A percentile compares a stretch with the other conserved stretches of the same genome.
Evolutionary conservation across 176 grass and related monocot genomes (phyloP).

Genomic region (Zoysia pacifica): DNA sequence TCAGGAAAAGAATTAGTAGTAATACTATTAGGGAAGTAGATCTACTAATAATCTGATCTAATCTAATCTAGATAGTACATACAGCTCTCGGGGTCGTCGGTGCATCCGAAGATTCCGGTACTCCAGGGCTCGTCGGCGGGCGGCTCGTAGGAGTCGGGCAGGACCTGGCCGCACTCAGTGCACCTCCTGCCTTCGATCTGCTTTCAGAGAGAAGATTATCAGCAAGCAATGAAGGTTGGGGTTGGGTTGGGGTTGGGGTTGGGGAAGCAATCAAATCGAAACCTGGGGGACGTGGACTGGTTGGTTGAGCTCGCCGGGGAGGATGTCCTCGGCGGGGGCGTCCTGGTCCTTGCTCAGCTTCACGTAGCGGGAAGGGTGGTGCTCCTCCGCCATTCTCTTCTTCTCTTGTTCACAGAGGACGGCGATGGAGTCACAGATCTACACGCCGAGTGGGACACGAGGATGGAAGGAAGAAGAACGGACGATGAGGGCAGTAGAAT

Average conservation of each 20-base stretch:
- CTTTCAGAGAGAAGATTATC: not conserved
- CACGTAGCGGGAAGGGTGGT: slow-evolving; percentile 73
- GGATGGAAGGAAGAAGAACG: no score
- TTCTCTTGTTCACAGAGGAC: not conserved
- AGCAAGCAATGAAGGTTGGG: no score
- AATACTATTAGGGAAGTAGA: no score
- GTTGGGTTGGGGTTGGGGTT: no score
- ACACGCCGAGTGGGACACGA: no score
- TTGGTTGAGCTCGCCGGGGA: slow-evolving; percentile 91
- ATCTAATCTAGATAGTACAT: slow-evolving; percentile 13
- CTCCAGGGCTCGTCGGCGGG: slow-evolving; percentile 87
- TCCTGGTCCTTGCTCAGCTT: slow-evolving; percentile 96
- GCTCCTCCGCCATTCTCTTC: slow-evolving; percentile 62
- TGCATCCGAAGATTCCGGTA: slow-evolving; percentile 78
- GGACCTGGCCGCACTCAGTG: slow-evolving; percentile 71
- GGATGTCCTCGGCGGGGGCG: slow-evolving; percentile 74
- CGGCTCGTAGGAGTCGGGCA: slow-evolving; percentile 76
- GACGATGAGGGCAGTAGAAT: no score
- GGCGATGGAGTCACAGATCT: not conserved
- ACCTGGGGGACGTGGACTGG: slow-evolving; percentile 87
- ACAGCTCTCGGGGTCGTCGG: slow-evolving; percentile 76
- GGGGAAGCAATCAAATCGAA: not conserved
- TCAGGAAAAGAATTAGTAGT: no score
- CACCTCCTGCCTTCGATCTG: slow-evolving; percentile 76
- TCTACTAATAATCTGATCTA: no score